Base-by-base conservation (phyloP, 2,329 filamentous ascomycete genomes). In the Penicillium brasilianum region DNA sequence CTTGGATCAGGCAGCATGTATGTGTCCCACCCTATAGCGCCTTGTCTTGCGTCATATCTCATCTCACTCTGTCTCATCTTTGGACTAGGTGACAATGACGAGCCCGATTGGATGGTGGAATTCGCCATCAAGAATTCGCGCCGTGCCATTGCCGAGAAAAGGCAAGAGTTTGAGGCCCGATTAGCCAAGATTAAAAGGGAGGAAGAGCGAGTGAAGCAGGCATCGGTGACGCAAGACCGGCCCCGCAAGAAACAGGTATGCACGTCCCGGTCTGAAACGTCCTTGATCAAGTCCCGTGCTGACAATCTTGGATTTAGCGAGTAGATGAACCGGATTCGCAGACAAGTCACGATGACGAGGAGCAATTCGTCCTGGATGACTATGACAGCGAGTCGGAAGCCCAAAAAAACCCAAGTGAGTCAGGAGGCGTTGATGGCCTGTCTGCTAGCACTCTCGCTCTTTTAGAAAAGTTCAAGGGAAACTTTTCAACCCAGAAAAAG, bases 91-190 rank as follows among this genome's bases (percentile, higher is more conserved):
- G 82, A 87, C 58, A 89, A 90, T 66, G 88, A 90, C 67, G 92
- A 96, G 69, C 92, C 92, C 0, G 86, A 88, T 1, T 97, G 93
- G 93, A 89, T 97, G 69, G 75, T 92, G 2, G 88, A 96, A 64
- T 90, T 93, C 74, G 87, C 92, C 52, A 83, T 88, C 52, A 84
- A 86, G 48, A 85, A 90, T 61, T 91, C 87, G 67, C 85, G 86
- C 55, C 84, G 88, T 30, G 88, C 89, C 60, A 83, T 93, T 6
- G 79, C 88, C 2, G 83, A 85, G 43, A 84, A 84, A 62, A 90
- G 88, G 82, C 85, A 88, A 70, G 89, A 93, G 46, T 81, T 94
- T 37, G 92, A 97, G 74, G 82, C 83, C n/a, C 86, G 88, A 25
- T 82, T 96, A 32, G 84, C 84, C 60, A 84, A 82, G 30, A 83